Percentiles rank a stretch among this genome's conserved stretches.
Evolutionary conservation across 306 rosid species (phyloP).

Genomic region (Sphenostylis stenocarpa): DNA sequence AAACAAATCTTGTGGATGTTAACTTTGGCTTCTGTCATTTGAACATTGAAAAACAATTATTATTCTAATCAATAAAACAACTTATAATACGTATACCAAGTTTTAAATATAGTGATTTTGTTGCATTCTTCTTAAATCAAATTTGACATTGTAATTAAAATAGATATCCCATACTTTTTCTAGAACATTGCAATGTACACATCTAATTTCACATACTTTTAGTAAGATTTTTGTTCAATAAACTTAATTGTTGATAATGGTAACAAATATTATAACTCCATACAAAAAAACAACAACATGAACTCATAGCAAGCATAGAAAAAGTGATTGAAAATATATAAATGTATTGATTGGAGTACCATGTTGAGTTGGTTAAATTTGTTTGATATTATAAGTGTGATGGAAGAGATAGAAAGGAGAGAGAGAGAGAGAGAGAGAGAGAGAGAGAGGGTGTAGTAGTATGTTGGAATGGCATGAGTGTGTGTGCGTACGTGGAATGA

Average conservation of each 20-base stretch:
- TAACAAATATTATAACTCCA: too few relatives aligned
- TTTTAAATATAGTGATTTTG: background rate
- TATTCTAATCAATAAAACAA: background rate
- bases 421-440: background rate
- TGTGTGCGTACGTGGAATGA: conserved; percentile 31
- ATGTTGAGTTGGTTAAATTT: background rate
- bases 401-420: background rate
- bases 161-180: background rate
- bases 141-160: too few relatives aligned
- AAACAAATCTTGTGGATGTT: conserved; percentile 36
- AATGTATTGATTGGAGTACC: background rate
- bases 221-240: too few relatives aligned
- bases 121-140: too few relatives aligned
- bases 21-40: conserved; percentile 14
- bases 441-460: background rate
- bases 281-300: too few relatives aligned
- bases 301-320: too few relatives aligned
- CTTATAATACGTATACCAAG: background rate
- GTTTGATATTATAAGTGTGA: background rate
- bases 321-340: background rate
- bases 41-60: background rate
- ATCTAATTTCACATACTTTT: too few relatives aligned
- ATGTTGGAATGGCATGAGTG: background rate
- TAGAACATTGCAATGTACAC: too few relatives aligned
- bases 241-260: too few relatives aligned